Conservation (phyloP, 2,329 filamentous ascomycete species). For the Pseudogymnoascus pannorum region DNA sequence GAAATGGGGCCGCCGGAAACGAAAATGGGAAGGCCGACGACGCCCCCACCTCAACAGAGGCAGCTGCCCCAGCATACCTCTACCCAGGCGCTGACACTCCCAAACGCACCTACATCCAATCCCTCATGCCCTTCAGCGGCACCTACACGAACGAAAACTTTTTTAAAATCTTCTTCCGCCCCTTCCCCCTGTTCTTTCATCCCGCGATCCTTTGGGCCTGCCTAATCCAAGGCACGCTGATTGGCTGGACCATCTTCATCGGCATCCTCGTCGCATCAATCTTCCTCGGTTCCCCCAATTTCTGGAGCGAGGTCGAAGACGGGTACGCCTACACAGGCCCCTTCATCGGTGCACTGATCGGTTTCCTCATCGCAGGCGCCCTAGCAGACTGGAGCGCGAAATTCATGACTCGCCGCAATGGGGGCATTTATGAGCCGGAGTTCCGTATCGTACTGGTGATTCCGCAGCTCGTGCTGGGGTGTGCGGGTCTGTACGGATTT, state of each 20-base stretch:
- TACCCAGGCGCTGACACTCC: slow-evolving; percentile 22
- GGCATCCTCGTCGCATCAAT: slow-evolving; percentile 75
- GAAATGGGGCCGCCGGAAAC: not conserved
- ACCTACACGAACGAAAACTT: slow-evolving; percentile 74
- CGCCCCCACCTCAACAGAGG: not conserved
- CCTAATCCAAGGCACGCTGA: slow-evolving; percentile 80
- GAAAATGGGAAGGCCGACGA: not conserved
- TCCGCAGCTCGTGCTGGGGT: slow-evolving; percentile 71
- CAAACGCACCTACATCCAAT: slow-evolving; percentile 50
- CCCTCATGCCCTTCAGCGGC: slow-evolving; percentile 67
- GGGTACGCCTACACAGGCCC: slow-evolving; percentile 85
- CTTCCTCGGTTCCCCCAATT: slow-evolving; percentile 73
- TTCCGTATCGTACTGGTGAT: slow-evolving; percentile 78
- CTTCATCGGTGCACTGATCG: slow-evolving; percentile 73
- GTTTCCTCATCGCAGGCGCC: slow-evolving; percentile 67
- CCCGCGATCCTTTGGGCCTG: slow-evolving; percentile 75
- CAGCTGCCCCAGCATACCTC: not conserved
- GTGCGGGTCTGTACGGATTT: slow-evolving; percentile 77
- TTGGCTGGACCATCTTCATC: slow-evolving; percentile 94
- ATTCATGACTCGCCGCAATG: slow-evolving; percentile 64
- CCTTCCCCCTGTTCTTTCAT: slow-evolving; percentile 75
- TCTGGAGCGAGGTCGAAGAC: slow-evolving; percentile 71
- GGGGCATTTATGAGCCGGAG: slow-evolving; percentile 83
- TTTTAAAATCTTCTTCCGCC: slow-evolving; percentile 57
- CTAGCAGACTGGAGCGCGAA: slow-evolving; percentile 67